These are phyloP conservation scores for Paramecium octaurelia DNA, from an alignment of 73 alveolate genomes.

Conservation along the genomic window DNA sequence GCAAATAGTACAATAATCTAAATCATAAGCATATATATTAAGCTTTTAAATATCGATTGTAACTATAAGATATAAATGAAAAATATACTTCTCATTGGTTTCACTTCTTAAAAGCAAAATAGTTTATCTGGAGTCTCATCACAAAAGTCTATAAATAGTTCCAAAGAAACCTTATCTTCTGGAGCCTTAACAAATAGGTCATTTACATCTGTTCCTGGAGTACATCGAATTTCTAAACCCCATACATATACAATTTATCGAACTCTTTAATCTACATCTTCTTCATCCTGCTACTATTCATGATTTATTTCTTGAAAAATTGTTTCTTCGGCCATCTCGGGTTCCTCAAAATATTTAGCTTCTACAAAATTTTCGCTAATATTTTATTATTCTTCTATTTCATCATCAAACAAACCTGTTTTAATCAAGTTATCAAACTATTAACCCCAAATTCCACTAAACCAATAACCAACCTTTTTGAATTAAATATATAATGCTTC, in stretches of 20 bases:
- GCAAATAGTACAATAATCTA: conserved; percentile 51
- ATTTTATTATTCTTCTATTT: background rate
- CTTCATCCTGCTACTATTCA: background rate
- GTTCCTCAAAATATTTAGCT: background rate
- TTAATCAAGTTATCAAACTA: background rate
- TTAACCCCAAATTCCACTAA: conserved; percentile 29
- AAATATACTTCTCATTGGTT: background rate
- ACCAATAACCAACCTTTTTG: conserved; percentile 4
- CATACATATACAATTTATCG: conserved; percentile 7
- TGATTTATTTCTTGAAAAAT: background rate
- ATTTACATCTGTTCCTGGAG: background rate
- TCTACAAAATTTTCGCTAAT: background rate
- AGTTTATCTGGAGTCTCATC: conserved; percentile 18
- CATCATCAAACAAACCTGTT: conserved; percentile 30
- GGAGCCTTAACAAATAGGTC: conserved; percentile 19
- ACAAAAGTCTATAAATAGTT: background rate
- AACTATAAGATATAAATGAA: background rate
- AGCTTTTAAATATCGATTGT: background rate
- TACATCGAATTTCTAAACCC: conserved; percentile 37
- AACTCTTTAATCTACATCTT: background rate
- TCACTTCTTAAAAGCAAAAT: background rate
- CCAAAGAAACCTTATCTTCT: conserved; percentile 1
- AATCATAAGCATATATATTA: conserved; percentile 49
- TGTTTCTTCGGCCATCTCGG: background rate
- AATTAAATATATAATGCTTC: conserved; percentile 24